A percentile compares a stretch with the other conserved stretches of the same genome.
Evolutionary conservation across 192 early-diverging fungal genomes (phyloP).

Genomic region (Linnemannia schmuckeri): DNA sequence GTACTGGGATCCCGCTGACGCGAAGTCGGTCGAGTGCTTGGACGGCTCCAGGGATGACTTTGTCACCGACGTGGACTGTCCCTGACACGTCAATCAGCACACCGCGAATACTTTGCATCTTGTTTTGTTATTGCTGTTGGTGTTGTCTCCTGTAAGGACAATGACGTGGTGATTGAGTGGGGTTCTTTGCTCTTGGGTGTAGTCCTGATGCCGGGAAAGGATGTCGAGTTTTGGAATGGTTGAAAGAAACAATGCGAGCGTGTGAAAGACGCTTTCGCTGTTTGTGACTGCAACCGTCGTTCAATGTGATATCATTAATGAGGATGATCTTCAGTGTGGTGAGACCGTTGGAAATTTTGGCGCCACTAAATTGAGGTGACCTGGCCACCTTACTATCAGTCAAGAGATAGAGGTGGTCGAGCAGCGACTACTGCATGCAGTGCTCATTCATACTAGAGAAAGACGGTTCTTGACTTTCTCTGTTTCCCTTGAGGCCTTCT

Average conservation of each 20-base stretch:
- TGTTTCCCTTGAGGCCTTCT: too few relatives aligned
- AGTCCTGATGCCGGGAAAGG: background rate
- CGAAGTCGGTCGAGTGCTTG: conserved; percentile 76
- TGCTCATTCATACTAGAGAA: too few relatives aligned
- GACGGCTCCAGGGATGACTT: conserved; percentile 73
- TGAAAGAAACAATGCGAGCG: background rate
- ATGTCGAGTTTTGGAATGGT: background rate
- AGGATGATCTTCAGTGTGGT: background rate
- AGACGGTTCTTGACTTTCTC: too few relatives aligned
- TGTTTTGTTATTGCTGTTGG: background rate
- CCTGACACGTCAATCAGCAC: conserved; percentile 85
- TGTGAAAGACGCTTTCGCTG: background rate
- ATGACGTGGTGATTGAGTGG: background rate
- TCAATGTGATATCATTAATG: background rate
- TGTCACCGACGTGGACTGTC: conserved; percentile 81
- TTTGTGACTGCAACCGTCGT: background rate
- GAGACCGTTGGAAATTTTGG: background rate
- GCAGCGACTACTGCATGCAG: too few relatives aligned
- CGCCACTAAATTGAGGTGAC: background rate
- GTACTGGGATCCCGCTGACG: conserved; percentile 63
- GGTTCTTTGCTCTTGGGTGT: background rate
- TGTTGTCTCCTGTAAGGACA: background rate
- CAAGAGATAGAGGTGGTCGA: too few relatives aligned
- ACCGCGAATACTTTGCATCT: conserved; percentile 57
- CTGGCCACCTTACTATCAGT: too few relatives aligned